Base-by-base conservation (phyloP, 2,329 filamentous ascomycete genomes). In the Ascochyta rabiei region DNA sequence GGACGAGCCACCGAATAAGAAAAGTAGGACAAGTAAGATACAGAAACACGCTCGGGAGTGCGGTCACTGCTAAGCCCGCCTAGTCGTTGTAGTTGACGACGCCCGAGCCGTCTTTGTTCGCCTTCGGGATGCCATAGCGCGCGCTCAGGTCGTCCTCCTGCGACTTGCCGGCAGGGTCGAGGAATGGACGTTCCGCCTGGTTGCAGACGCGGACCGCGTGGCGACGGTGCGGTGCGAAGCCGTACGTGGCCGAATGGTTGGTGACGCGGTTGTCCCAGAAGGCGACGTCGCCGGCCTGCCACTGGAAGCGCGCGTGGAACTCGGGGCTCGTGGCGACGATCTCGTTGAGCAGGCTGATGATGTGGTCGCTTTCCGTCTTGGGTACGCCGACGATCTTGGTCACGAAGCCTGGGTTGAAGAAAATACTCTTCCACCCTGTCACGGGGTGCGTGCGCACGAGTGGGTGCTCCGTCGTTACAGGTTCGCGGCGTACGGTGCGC, bases 261-360 rank as follows among this genome's bases (percentile, higher is more conserved):
- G 78, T 80, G 33, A 81, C 75, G 16, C 86, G 77, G 59, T 89
- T 89, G 66, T 89, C 86, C 86, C 87, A 89, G 53, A 89, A 81
- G 0, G 86, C 86, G 1, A 90, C 84, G 53, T 88, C 87, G 37
- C 84, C 81, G 58, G 84, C 81, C 38, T 81, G 79, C 86, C 87
- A 89, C 60, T 83, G 80, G 66, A 88, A 85, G 16, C 88, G 81
- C 6, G 84, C 87, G 63, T 91, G 88, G 55, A 88, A 79, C 71
- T 92, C 89, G 37, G 88, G 87, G 6, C 80, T 84, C 1, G 82
- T 82, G 2, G 80, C 73, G 6, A 86, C 78, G 21, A 85, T 74
- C 62, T 84, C 81, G 30, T 82, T 84, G 30, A 86, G 75, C 41
- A 80, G 78, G 2, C 69, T 65, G 56, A 85, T 77, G 58, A 84